Base-by-base conservation (phyloP, 495 filamentous ascomycete genomes). In the Aspergillus homomorphus region DNA sequence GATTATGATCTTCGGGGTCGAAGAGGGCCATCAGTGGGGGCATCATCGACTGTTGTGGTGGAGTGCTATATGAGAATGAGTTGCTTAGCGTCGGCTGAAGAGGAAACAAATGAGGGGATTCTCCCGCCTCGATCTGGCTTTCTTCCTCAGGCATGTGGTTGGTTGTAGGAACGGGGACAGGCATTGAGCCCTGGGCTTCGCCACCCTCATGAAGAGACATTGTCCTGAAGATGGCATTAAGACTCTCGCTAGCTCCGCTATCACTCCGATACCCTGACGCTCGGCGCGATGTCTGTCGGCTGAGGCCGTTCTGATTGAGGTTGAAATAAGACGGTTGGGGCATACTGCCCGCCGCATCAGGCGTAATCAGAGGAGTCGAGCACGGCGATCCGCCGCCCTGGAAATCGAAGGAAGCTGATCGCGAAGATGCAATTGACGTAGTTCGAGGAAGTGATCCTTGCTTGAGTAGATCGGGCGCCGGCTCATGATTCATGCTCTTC, bases 11-110 rank as follows among this genome's bases (percentile, higher is more conserved):
- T 66, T 95, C 89, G 0, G 94, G 94, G 66, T 98, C 93, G 67
- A 96, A 98, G 12, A 98, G 82, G 19, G 94, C 91, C 91, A 96
- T 94, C 33, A 91, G 87, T 43, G 93, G 94, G 19, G 94, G 94
- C 63, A 91, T 84, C 91, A 98, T 96, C 49, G 76, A 80, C 20
- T 87, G 80, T 58, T 86, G 86, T 12, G 91, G 87, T 21, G 91
- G 90, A 0, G 84, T 87, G 30, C 69, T 73, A 24, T 75, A 83
- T 0, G 81, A 70, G 6, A 67, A 18, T 3, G 69, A 65, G 54
- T 83, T 85, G 68, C 77, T 89, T 20, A 78, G 73, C 3, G 82
- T 82, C 20, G 74, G 80, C 4, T 87, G 86, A 21, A 94, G 76
- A 1, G 81, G 79, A 45, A 83, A 80, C 0, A 88, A 72, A 56